Percentiles rank a stretch among this genome's conserved stretches.
phyloP scores from a whole-genome alignment of 345 rosid genomes.

The Carallia pectinifolia region DNA sequence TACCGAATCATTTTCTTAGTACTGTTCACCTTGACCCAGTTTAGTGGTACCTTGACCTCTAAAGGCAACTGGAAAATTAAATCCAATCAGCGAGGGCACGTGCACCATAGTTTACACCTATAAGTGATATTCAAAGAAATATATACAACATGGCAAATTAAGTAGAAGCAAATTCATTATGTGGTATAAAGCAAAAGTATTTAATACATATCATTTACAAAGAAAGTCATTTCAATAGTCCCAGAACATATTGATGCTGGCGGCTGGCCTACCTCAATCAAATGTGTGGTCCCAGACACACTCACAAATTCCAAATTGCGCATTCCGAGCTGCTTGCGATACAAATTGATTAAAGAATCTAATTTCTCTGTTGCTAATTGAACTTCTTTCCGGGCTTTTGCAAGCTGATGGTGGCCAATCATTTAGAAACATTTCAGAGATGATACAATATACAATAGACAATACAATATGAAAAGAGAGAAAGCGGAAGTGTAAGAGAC shows the following conservation, averaged over 20 bases:
- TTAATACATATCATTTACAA: neutral
- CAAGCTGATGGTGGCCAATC: constrained; percentile 40
- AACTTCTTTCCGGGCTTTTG: constrained; percentile 61
- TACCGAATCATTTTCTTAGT: constrained; percentile 85
- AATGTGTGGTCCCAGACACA: constrained; percentile 64
- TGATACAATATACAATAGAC: neutral
- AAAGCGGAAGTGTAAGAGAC: constrained; percentile 8
- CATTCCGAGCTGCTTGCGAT: constrained; percentile 47
- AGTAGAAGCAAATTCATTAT: neutral
- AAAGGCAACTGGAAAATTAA: constrained; percentile 56
- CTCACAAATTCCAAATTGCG: constrained; percentile 51
- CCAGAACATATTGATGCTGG: constrained; percentile 2
- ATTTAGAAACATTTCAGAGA: neutral
- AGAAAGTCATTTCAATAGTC: neutral
- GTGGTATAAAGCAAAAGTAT: neutral
- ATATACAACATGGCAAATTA: neutral
- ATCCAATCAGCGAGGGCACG: constrained; percentile 12
- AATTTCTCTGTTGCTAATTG: constrained; percentile 54
- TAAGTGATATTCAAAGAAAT: neutral
- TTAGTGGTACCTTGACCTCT: constrained; percentile 65
- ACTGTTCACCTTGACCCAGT: constrained; percentile 84
- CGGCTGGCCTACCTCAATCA: constrained; percentile 51
- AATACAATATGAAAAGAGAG: neutral
- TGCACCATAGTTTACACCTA: neutral
- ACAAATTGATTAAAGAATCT: constrained; percentile 48